Evolutionary conservation across 352 stramenopile species (phyloP), one percentile per base, ranked within the genome.

Genomic region (Hyaloperonospora brassicae): DNA sequence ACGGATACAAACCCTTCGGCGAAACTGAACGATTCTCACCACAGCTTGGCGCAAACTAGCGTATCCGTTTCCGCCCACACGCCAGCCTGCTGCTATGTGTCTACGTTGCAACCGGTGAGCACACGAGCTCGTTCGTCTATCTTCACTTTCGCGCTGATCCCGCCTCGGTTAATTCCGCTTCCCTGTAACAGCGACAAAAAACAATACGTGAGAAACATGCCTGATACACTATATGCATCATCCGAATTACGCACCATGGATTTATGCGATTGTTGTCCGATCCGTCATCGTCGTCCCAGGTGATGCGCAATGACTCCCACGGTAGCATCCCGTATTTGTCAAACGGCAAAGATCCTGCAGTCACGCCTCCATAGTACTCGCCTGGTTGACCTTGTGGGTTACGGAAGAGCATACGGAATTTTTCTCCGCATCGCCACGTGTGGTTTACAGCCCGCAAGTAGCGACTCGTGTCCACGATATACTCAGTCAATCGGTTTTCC

Each of bases 201-300:
- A 57, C 41, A 47, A 31, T 2, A 35, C 42, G 25, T 64, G 38
- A 67, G 39, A 56, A 38, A 46, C 9, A 11, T 50, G 3, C 35
- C n/a, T 34, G 9, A 6, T 62, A 50, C 42, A 12, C 31, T 51
- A 25, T 11, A 42, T 14, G 23, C 39, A 44, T n/a, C 9, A 39
- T 36, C 42, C 53, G 17, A 14, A 36, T 25, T 42, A 75, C 77
- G 54, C 72, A 93, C 83, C 83, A 93, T 47, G 83, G 83, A 45
- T 93, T 93, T 52, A 93, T 86, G 44, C 80, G 73, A 59, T 76
- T 87, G 59, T 90, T 77, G 36, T 88, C 77, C 21, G 76, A 83
- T 27, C 83, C 83, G 44, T 90, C 83, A 52, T 90, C 79, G 79
- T 92, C 79, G 43, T 93, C 79, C 82, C 82, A 93, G 39, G 81